Base-by-base conservation (phyloP, 2,329 filamentous ascomycete species). In the Macrophomina phaseolina region DNA sequence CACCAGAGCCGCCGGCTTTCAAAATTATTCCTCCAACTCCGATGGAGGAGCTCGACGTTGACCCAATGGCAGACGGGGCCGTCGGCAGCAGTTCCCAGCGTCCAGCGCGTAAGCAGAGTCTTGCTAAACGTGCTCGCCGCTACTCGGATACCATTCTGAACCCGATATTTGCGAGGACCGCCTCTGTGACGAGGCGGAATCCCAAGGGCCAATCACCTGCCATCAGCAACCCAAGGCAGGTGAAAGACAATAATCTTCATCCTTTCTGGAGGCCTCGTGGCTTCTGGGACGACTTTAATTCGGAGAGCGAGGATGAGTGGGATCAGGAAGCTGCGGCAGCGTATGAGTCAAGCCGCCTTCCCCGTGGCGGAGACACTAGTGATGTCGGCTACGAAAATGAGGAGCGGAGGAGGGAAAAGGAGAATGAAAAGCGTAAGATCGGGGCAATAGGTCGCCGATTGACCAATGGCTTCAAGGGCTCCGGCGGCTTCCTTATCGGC, bases 221-320 rank as follows among this genome's bases (percentile, higher is more conserved):
- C 49, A 14, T 70, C 72, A n/a, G 68, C 73, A 36, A 45, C 28
- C 49, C 12, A 74, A 71, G 23, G 9, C 45, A 55, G 74, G 77
- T 18, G 71, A 75, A 55, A 23, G 81, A 86, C 64, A 80, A 80
- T 51, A 81, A 81, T 48, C 75, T 88, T 5, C 84, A 88, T 69
- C 86, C 87, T 1, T 87, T 89, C 73, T 90, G 88, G 88, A 82
- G 84, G 28, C 87, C 87, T 1, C 83, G 84, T 45, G 83, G 83
- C n/a, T 89, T 89, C 75, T 89, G 86, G 86, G 86, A 88, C 46
- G 85, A 85, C 46, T 86, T 79, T 62, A 36, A 40, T 28, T 74
- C 76, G n/a, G 77, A 79, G 65, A 78, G 73, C 30, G 78, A 81
- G 8, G 75, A 78, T 18, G 76, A 74, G 18, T 69, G 70, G 23